Conservation (phyloP, 768 basidiomycete genomes). For the Hortiboletus flavorubellus region DNA sequence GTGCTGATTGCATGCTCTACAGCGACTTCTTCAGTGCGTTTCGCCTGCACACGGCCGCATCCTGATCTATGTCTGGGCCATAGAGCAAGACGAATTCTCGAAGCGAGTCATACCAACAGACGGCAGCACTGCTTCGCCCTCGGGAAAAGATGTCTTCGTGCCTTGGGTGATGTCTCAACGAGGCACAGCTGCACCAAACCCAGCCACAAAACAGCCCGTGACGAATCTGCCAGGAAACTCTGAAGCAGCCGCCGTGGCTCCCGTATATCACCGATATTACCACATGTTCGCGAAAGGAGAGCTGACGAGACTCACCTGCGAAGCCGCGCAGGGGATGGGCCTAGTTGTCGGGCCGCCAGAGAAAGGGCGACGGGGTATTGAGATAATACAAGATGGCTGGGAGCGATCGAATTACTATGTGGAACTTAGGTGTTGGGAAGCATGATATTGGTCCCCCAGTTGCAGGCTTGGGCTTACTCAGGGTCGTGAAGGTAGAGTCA, state of each 20-base stretch:
- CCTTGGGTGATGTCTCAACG: conserved; percentile 72
- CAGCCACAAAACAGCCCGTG: conserved; percentile 7
- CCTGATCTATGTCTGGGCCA: conserved; percentile 95
- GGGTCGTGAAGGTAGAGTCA: background rate
- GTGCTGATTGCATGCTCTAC: background rate
- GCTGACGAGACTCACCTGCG: conserved; percentile 54
- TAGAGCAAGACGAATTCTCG: conserved; percentile 85
- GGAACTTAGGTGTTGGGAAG: conserved; percentile 64
- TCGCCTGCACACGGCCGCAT: conserved; percentile 70
- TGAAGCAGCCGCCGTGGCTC: conserved; percentile 2
- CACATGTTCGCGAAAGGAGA: conserved; percentile 92
- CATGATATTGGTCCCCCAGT: conserved; percentile 20
- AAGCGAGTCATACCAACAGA: conserved; percentile 59
- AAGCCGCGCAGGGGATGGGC: conserved; percentile 59
- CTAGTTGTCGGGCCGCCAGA: conserved; percentile 45
- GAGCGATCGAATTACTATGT: conserved; percentile 88
- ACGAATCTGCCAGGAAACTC: background rate
- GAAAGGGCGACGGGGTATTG: conserved; percentile 44
- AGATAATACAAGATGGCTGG: conserved; percentile 75
- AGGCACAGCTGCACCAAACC: conserved; percentile 16
- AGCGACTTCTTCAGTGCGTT: conserved; percentile 66
- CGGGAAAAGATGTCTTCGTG: conserved; percentile 81
- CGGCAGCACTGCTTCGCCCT: conserved; percentile 5
- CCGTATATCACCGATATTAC: conserved; percentile 86
- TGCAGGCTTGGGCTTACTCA: background rate